phyloP scores from a whole-genome alignment of 2,329 filamentous ascomycete species.

The Akanthomyces lecanii region DNA sequence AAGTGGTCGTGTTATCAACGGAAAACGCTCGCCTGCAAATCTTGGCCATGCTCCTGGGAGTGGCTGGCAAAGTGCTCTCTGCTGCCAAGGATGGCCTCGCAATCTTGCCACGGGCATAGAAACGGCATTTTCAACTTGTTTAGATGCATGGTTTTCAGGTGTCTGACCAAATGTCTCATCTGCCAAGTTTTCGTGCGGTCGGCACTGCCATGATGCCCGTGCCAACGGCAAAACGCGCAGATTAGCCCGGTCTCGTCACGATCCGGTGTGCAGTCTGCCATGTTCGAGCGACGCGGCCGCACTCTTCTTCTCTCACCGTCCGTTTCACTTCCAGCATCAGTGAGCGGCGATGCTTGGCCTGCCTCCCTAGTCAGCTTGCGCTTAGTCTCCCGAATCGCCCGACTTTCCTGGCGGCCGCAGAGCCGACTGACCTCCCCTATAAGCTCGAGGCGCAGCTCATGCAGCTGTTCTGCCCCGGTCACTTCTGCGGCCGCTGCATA shows the following conservation, averaged over 20 bases:
- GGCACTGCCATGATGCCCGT: neutral
- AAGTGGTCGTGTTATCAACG: neutral
- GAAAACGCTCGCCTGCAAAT: neutral
- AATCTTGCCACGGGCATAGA: neutral
- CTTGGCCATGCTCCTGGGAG: neutral
- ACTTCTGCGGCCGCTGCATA: constrained; percentile 22
- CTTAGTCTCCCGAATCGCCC: constrained; percentile 6
- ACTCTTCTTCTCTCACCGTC: neutral
- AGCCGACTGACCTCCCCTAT: constrained; percentile 19
- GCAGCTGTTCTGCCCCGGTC: constrained; percentile 20
- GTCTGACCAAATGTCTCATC: neutral
- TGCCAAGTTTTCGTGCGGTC: neutral
- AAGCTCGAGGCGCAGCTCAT: constrained; percentile 21
- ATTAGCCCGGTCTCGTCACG: neutral
- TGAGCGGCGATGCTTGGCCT: neutral
- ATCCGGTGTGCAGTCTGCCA: neutral
- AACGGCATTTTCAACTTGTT: neutral
- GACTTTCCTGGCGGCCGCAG: constrained; percentile 22
- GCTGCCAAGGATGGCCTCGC: neutral
- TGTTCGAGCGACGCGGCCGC: neutral
- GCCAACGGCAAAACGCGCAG: neutral
- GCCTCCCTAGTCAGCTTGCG: neutral
- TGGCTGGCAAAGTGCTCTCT: constrained; percentile 6
- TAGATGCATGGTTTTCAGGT: neutral
- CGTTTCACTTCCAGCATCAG: neutral